Base-by-base conservation (phyloP, 352 stramenopile genomes). In the Blastocystis sp. region DNA sequence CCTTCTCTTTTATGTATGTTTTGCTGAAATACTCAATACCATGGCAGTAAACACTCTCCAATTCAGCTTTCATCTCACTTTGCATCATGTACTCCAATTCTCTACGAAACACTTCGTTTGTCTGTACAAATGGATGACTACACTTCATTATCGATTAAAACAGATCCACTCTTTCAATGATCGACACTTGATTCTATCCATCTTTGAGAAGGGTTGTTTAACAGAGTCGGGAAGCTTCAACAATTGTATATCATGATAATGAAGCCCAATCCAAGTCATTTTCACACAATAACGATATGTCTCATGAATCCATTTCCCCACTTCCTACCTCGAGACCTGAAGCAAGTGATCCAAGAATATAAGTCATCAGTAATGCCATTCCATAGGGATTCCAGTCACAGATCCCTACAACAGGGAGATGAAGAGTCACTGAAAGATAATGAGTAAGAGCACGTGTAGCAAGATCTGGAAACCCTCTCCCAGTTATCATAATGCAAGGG, bases 1-100 rank as follows among this genome's bases (percentile, higher is more conserved):
- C n/a, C 44, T 81, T 81, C 13, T 81, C 33, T 59, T 51, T 59
- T n/a, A 81, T 27, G 60, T 81, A 81, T 27, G 40, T 62, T 40
- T 37, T 81, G 24, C 69, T 81, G 69, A 81, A 81, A 19, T 81
- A 81, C 69, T 64, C 69, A 37, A 81, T 81, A 19, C 69, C 69
- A 37, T 81, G 33, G 27, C 69, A 81, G 53, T 81, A 81, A 6
- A 81, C 69, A 33, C 69, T 81, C 44, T 81, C 69, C 42, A 81
- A n/a, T 40, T 81, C 69, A 0, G 44, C 69, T 37, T 81, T 81
- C 22, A 81, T 27, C 35, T 59, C 33, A 30, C 53, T 33, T 54
- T 59, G 19, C n/a, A 37, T 30, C 69, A 81, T 81, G 33, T 24
- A 51, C 60, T 15, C 19, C 44, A 81, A 33, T 33, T 81, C 69